Evolutionary conservation across 805 yeast species (phyloP), one percentile per base, ranked within the genome.

Genomic region (Schwanniomyces vanrijiae): DNA sequence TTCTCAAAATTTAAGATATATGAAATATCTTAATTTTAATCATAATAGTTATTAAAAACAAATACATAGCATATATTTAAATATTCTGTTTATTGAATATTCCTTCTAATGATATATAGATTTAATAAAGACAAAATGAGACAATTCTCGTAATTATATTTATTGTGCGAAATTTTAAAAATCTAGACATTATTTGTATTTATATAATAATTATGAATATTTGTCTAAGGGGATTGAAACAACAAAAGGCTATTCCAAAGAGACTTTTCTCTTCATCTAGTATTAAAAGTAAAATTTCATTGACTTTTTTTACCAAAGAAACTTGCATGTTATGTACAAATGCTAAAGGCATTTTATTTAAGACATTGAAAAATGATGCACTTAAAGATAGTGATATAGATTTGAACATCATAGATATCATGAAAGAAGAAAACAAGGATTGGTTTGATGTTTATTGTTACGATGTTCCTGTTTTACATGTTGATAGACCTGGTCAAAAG

Each of bases 401-500:
- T 6, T 59, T 81, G 44, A 61, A 66, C 3, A 65, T 71, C 10
- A 66, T 84, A 3, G 88, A 87, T 58, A 86, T 87, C 26, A 78
- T 78, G 61, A 69, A 74, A 22, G 81, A 82, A 0, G 76, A 77
- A 44, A 83, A 86, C 56, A 69, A 77, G 41, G 69, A 74, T 41
- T 86, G 89, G 84, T 85, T 83, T 75, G 88, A 85, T 43, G 72
- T 75, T 50, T 87, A 86, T 54, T 81, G 90, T 55, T 86, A 82
- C 60, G 95, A 87, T 58, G 85, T 87, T 5, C 95, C 95, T 0
- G 95, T 87, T 0, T 59, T 87, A 37, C 91, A 87, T 60, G 71
- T 87, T 7, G 84, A 83, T 54, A 69, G 82, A 48, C 67, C 59
- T 1, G 63, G 60, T 5, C 77, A 75, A 43, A 66, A 57, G 28